Evolutionary conservation across 352 stramenopile genomes (phyloP), one percentile per base, ranked within the genome.

Genomic region (Albugo candida): DNA sequence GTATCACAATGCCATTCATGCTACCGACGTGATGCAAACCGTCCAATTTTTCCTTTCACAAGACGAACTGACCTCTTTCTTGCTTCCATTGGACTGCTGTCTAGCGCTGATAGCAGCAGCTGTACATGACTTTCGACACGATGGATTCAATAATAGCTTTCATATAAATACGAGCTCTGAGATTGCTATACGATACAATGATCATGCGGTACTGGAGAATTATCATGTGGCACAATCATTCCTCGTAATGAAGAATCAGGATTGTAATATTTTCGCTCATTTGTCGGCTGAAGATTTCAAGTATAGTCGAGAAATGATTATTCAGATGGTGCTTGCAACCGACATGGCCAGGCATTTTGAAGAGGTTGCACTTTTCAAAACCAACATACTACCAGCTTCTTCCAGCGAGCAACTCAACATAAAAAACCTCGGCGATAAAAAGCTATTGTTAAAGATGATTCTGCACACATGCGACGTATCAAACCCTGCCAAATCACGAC

Each of bases 391-490:
- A 31, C 77, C 78, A 0, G 49, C 65, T 0, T 59, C 67, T 2
- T 47, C 71, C 35, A 40, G 48, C 10, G 71, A 92, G 31, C 67
- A 80, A 19, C 61, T 92, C 31, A 37, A 67, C 48, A 79, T 92
- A 45, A 88, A 86, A 56, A 86, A 70, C 47, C 51, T 87, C 0
- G 78, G 71, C n/a, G 73, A 91, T 59, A 91, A 88, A 48, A 84
- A 92, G 41, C 52, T 92, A 37, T 48, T 94, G 19, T 60, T 93
- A 35, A 91, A 92, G 56, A 91, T 89, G 71, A 85, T 92, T 39
- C 58, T 95, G 19, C 81, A 95, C 46, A 85, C 83, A 18, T 91
- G 88, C 35, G 93, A 98, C 53, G 87, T 98, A 19, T 97, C 85
- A 4, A 97, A 97, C 52, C 86, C 83, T 34, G 70, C 81, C 5